Evolutionary conservation across 2,329 filamentous ascomycete species (phyloP).

Genomic region (Aspergillus eucalypticola): DNA sequence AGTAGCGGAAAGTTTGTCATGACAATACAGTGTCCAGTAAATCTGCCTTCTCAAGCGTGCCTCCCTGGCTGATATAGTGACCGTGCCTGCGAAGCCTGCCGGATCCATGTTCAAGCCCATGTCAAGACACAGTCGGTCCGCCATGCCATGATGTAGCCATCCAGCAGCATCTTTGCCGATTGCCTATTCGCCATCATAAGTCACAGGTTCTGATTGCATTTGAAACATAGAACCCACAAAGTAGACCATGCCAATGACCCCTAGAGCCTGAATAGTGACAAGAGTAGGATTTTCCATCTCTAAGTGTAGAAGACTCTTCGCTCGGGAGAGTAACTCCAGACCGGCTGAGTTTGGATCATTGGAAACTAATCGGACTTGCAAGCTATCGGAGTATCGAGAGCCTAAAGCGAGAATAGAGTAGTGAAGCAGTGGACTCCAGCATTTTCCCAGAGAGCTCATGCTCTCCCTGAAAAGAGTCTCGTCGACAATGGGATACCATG

Average conservation of each 20-base stretch:
- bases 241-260: conserved; percentile 31
- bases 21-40: conserved; percentile 40
- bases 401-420: conserved; percentile 29
- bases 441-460: conserved; percentile 27
- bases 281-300: conserved; percentile 34
- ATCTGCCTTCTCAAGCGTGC: conserved; percentile 37
- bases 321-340: conserved; percentile 31
- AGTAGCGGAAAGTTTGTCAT: conserved; percentile 36
- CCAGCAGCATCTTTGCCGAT: conserved; percentile 38
- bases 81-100: conserved; percentile 27
- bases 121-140: conserved; percentile 36
- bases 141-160: conserved; percentile 42
- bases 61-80: conserved; percentile 30
- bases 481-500: conserved; percentile 40
- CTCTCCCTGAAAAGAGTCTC: conserved; percentile 39
- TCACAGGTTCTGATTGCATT: too few relatives aligned
- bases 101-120: conserved; percentile 43
- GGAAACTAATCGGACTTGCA: conserved; percentile 32
- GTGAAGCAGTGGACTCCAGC: conserved; percentile 30
- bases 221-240: conserved; percentile 21
- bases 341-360: conserved; percentile 39
- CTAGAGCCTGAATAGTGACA: conserved; percentile 40
- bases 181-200: conserved; percentile 22
- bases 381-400: conserved; percentile 35
- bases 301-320: conserved; percentile 23